These are phyloP conservation scores for Penicillium sp. DNA, from an alignment of 2,329 filamentous ascomycete genomes.

Conservation along the genomic window DNA sequence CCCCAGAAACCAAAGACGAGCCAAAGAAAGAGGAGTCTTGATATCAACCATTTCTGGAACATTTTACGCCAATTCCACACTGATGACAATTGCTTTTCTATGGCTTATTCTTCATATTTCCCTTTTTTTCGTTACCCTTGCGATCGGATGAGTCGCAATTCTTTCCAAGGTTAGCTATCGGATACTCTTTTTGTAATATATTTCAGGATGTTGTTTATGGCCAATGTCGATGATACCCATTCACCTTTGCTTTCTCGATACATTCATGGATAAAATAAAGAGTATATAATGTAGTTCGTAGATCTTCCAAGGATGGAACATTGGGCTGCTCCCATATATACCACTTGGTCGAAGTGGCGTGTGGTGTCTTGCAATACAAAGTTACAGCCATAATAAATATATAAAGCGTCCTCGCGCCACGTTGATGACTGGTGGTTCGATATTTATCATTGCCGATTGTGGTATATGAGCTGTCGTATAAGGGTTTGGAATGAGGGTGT, in stretches of 20 bases:
- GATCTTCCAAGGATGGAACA: background rate
- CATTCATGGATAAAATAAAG: background rate
- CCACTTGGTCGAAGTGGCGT: too few relatives aligned
- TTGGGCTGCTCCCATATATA: too few relatives aligned
- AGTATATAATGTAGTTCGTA: background rate
- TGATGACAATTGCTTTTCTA: conserved; percentile 5
- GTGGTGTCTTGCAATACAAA: too few relatives aligned
- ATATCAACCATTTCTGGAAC: background rate
- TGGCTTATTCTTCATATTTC: background rate
- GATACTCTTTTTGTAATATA: conserved; percentile 24
- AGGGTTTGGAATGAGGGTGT: too few relatives aligned
- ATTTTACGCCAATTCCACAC: conserved; percentile 8
- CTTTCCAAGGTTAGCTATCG: background rate
- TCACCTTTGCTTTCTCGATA: conserved; percentile 3
- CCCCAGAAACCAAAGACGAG: conserved; percentile 8
- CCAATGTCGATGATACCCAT: conserved; percentile 30
- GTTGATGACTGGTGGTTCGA: too few relatives aligned
- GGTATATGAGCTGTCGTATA: too few relatives aligned
- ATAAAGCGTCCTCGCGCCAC: too few relatives aligned
- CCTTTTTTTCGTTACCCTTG: background rate
- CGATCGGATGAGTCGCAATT: background rate
- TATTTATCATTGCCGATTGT: too few relatives aligned
- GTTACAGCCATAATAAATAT: too few relatives aligned
- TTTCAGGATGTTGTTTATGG: conserved; percentile 22
- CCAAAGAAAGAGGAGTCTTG: conserved; percentile 11